Percentiles rank a stretch among this genome's conserved stretches.
These are phyloP conservation scores for Plasmopara halstedii DNA, from an alignment of 352 stramenopile genomes.

Conservation along the genomic window DNA sequence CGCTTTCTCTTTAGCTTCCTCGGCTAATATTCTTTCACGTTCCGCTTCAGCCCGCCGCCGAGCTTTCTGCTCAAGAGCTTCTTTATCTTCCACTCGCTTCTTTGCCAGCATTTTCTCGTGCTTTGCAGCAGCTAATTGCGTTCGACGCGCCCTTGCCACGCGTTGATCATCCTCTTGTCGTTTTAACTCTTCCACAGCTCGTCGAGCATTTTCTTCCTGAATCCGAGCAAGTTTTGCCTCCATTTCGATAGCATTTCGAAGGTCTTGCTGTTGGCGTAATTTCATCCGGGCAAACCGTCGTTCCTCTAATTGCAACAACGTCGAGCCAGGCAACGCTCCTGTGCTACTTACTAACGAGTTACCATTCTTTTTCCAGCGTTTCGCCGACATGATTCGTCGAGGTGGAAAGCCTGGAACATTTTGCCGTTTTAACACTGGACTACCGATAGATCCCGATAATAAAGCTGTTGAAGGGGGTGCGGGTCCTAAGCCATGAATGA, in stretches of 20 bases:
- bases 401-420: slow-evolving; percentile 19
- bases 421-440: slow-evolving; percentile 9
- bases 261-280: slow-evolving; percentile 57
- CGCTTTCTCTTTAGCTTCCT: slow-evolving; percentile 35
- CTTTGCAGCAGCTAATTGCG: slow-evolving; percentile 44
- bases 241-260: slow-evolving; percentile 71
- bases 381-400: slow-evolving; percentile 19
- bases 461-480: slow-evolving; percentile 24
- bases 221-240: slow-evolving; percentile 63
- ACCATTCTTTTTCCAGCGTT: slow-evolving; percentile 5
- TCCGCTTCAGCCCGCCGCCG: slow-evolving; percentile 36
- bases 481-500: slow-evolving; percentile 29
- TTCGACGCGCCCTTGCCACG: slow-evolving; percentile 35
- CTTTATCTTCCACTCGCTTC: slow-evolving; percentile 54
- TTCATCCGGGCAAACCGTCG: slow-evolving; percentile 58
- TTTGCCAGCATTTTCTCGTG: slow-evolving; percentile 53
- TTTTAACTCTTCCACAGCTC: slow-evolving; percentile 40
- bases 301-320: slow-evolving; percentile 58
- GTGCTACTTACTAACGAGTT: not conserved
- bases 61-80: slow-evolving; percentile 34
- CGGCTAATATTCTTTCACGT: slow-evolving; percentile 31
- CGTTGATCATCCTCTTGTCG: slow-evolving; percentile 55
- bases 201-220: slow-evolving; percentile 51
- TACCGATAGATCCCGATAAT: slow-evolving; percentile 10
- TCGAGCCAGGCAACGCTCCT: slow-evolving; percentile 27